Base-by-base conservation (phyloP, 495 filamentous ascomycete genomes). In the Lentithecium fluviatile region DNA sequence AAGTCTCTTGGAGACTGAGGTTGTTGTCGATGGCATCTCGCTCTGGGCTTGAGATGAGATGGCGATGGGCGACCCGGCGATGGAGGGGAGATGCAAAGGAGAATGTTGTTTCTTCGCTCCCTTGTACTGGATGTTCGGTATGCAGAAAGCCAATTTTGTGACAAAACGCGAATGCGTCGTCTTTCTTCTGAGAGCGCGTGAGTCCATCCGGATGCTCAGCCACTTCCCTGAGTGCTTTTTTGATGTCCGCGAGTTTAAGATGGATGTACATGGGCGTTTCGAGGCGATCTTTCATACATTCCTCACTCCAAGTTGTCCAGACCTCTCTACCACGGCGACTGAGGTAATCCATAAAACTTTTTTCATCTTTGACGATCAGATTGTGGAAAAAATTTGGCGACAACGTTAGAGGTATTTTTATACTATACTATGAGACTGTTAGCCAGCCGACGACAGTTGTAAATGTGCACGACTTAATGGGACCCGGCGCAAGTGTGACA, bases 61-160 rank as follows among this genome's bases (percentile, higher is more conserved):
- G 55, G 37, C 43, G 43, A 49, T 58, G 49, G 19, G 55, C 55
- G 55, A 58, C 10, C 25, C 55, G n/a, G 11, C 55, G 55, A 32
- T 58, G 55, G n/a, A 58, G 12, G 34, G 55, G 55, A 37, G 55
- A 58, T 19, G 55, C 55, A 49, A 58, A 58, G 40, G 29, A 36
- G 40, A 34, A 58, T 17, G 11, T 58, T 11, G 15, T 38, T 25
- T 23, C 55, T 34, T n/a, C 45, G 12, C 25, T 38, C n/a, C 29
- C 45, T 2, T 19, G 24, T 7, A 19, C 17, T 10, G 2, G 10
- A 42, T 10, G 23, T 19, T 58, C 55, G 8, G 55, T 49, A 49
- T 58, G 55, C 20, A 58, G 45, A 11, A 24, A 50, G 21, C 55
- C 55, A 42, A 34, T 34, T 25, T 50, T 58, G 37, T 58, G 45